A percentile compares a stretch with the other conserved stretches of the same genome.
Conservation (phyloP, 2,329 filamentous ascomycete genomes). For the Aspergillus ruber region DNA sequence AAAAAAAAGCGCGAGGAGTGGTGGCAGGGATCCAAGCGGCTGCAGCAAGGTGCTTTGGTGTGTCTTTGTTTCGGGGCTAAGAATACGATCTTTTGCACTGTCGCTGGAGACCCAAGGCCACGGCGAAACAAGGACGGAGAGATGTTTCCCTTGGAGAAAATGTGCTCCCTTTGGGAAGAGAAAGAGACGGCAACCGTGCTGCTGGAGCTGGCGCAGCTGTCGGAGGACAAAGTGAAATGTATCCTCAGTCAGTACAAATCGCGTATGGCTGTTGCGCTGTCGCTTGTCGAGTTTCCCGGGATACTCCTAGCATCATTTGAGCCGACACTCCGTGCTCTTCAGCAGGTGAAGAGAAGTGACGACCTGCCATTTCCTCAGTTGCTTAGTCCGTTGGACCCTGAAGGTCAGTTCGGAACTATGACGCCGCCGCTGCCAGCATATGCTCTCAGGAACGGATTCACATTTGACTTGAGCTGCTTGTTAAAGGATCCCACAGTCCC, state of each 20-base stretch:
- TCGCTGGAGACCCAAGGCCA: slow-evolving; percentile 5
- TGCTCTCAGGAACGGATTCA: slow-evolving; percentile 43
- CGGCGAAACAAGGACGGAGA: slow-evolving; percentile 9
- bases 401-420: slow-evolving; percentile 9
- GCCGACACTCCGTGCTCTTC: slow-evolving; percentile 51
- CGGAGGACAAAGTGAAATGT: slow-evolving; percentile 14
- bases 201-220: slow-evolving; percentile 22
- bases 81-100: slow-evolving; percentile 21
- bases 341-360: slow-evolving; percentile 43
- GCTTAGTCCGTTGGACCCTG: slow-evolving; percentile 17
- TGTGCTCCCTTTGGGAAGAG: slow-evolving; percentile 18
- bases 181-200: slow-evolving; percentile 20
- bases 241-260: slow-evolving; percentile 12
- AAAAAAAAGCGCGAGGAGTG: slow-evolving; percentile 16
- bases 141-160: background rate
- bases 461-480: slow-evolving; percentile 33
- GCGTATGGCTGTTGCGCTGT: slow-evolving; percentile 7
- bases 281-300: slow-evolving; percentile 57
- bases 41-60: slow-evolving; percentile 23
- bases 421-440: slow-evolving; percentile 47
- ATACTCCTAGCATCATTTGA: slow-evolving; percentile 54
- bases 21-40: slow-evolving; percentile 24
- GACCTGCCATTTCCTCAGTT: slow-evolving; percentile 47
- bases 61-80: slow-evolving; percentile 17
- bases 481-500: slow-evolving; percentile 33